phyloP scores from a whole-genome alignment of 2,329 filamentous ascomycete genomes.

The Fusarium haematococcum region DNA sequence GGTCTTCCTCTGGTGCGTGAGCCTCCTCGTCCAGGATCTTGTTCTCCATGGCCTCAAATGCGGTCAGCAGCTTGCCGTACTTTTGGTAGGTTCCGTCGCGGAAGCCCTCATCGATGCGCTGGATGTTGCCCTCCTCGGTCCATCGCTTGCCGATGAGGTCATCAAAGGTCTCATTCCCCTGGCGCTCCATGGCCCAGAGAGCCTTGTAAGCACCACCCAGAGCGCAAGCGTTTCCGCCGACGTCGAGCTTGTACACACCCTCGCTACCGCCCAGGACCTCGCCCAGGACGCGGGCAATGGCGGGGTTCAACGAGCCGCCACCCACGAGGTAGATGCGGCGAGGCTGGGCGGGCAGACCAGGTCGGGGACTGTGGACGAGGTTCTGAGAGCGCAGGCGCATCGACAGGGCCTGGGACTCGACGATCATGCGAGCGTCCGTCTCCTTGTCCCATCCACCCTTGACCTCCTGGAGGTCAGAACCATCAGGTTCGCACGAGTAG shows the following conservation, averaged over 20 bases:
- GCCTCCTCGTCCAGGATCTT: conserved; percentile 64
- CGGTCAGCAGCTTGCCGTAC: conserved; percentile 82
- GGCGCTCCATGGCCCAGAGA: conserved; percentile 86
- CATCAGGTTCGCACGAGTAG: conserved; percentile 72
- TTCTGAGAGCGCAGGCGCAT: conserved; percentile 86
- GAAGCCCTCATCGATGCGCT: conserved; percentile 87
- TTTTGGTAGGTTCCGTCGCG: conserved; percentile 77
- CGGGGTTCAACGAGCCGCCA: conserved; percentile 88
- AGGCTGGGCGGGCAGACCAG: conserved; percentile 80
- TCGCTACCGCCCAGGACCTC: conserved; percentile 90
- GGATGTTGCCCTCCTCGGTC: conserved; percentile 85
- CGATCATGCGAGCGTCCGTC: conserved; percentile 85
- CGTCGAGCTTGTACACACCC: conserved; percentile 92
- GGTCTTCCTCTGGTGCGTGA: conserved; percentile 10
- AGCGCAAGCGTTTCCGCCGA: conserved; percentile 95
- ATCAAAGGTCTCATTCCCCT: conserved; percentile 81
- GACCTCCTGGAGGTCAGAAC: conserved; percentile 59
- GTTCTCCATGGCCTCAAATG: conserved; percentile 82
- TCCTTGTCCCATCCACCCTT: conserved; percentile 59
- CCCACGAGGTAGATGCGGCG: conserved; percentile 94
- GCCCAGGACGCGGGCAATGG: conserved; percentile 86
- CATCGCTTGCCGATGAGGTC: conserved; percentile 86
- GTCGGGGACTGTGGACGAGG: conserved; percentile 71
- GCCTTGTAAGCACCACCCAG: conserved; percentile 96
- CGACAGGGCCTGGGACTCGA: conserved; percentile 95